Evolutionary conservation across 1,284 basidiomycete genomes (phyloP), one percentile per base, ranked within the genome.

Genomic region (Phaffia rhodozyma): DNA sequence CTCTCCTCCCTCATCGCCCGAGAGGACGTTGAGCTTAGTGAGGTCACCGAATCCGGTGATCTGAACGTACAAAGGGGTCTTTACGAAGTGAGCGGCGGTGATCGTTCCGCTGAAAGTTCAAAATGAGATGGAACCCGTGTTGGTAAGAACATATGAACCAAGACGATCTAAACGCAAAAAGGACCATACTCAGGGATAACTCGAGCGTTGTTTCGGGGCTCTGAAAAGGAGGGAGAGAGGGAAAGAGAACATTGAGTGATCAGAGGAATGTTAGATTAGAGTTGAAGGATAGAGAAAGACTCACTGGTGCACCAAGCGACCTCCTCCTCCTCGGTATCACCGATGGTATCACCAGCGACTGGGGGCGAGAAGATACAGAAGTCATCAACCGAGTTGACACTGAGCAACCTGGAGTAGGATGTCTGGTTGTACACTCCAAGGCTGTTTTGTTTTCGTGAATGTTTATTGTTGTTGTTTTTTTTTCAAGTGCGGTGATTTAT

Each of bases 271-370:
- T n/a, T n/a, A n/a, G n/a, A n/a, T n/a, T n/a, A n/a, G n/a, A n/a
- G n/a, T n/a, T n/a, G 52, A 47, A 23, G 25, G 25, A 51, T 34
- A 25, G 58, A 32, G 29, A 5, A 1, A 30, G 25, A 71, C 72
- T 66, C 61, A 73, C 72, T 77, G 62, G 79, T 79, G 74, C 81
- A 83, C 76, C 77, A 83, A 21, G 80, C 78, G 53, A 83, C 81
- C 64, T 77, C 77, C 65, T 75, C 71, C 54, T 71, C 74, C 72
- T 83, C 82, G 29, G 78, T 77, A 65, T 82, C 74, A 55, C 80
- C 81, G 63, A 83, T 78, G 21, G 67, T 68, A 67, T 71, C 69
- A 27, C 66, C 72, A 23, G 72, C 66, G 32, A 70, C 71, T 76
- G 72, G 77, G 71, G 66, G 83, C 69, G 63, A 83, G 80, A 70